Evolutionary conservation across 2,329 filamentous ascomycete genomes (phyloP), one percentile per base, ranked within the genome.

Genomic region (Sphaerulina vaccinii): DNA sequence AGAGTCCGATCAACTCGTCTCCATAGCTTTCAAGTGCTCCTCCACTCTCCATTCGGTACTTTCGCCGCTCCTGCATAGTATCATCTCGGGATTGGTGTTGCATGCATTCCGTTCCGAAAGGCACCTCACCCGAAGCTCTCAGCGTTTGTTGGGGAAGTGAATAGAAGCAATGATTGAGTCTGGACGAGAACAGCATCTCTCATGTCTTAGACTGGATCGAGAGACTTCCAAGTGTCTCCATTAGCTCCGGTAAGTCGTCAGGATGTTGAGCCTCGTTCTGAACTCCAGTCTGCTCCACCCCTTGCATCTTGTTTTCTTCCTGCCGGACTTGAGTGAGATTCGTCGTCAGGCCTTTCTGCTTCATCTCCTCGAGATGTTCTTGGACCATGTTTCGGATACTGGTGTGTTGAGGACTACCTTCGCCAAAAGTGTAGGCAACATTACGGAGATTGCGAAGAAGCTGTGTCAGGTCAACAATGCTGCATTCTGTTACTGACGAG

Each of bases 361-460:
- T 55, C 65, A 70, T 69, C 18, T 59, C 52, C 29, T 59, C 49
- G 0, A 71, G 50, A 42, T 70, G 66, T 32, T 67, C 63, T 42
- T 67, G 54, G 3, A 71, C 57, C 18, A 60, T 65, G 2, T 55
- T 59, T 10, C 62, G 55, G 3, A 71, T 62, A 44, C 52, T 58
- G 29, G 65, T 58, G 51, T 67, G 65, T 19, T 67, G 63, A 2
- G 61, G 50, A 19, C 65, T 66, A 33, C 62, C 58, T 47, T 64
- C 61, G 43, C 70, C 69, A 47, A 68, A 70, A 4, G 67, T 69
- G n/a, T 61, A 54, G 8, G 57, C 56, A 19, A 69, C 65, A 48
- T 70, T 71, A 35, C 64, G 62, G 10, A 71, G 63, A 47, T 68
- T 70, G 27, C 58, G 58, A 10, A 68, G 62, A 15, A 71, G 64